phyloP scores from a whole-genome alignment of 306 rosid genomes.

The Leucaena leucocephala region DNA sequence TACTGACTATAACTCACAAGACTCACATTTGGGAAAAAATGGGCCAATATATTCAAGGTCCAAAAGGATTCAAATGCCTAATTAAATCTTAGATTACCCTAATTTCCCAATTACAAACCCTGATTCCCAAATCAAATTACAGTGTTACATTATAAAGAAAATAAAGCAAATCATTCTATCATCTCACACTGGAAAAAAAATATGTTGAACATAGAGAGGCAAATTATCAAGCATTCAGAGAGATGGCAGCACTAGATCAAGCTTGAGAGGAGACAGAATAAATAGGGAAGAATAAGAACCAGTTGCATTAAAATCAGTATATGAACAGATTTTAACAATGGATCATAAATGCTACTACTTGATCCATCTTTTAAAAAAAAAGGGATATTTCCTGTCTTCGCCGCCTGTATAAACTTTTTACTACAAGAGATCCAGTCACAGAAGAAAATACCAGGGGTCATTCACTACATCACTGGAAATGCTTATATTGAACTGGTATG shows the following conservation, averaged over 20 bases:
- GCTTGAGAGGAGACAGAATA: constrained; percentile 21
- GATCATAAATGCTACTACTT: not conserved
- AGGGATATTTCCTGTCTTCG: not conserved
- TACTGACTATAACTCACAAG: not conserved
- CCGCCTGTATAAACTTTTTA: not conserved
- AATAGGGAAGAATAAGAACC: constrained; percentile 24
- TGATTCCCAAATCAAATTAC: not conserved
- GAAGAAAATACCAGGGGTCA: not conserved
- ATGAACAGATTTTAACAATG: constrained; percentile 15
- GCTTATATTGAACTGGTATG: not conserved
- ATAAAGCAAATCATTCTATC: not conserved
- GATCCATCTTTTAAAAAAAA: constrained; percentile 20
- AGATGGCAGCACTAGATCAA: constrained; percentile 37
- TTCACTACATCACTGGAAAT: not conserved
- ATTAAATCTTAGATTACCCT: not conserved
- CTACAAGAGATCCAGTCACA: not conserved
- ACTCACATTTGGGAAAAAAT: not conserved
- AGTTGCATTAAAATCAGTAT: constrained; percentile 16
- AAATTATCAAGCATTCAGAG: constrained; percentile 23
- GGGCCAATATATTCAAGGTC: not conserved
- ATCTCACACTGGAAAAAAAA: not conserved
- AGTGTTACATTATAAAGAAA: not conserved
- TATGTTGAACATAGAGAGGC: not conserved
- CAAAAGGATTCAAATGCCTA: not conserved
- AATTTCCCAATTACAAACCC: not conserved